phyloP scores from a whole-genome alignment of 2,329 filamentous ascomycete genomes.

The Westerdykella ornata region DNA sequence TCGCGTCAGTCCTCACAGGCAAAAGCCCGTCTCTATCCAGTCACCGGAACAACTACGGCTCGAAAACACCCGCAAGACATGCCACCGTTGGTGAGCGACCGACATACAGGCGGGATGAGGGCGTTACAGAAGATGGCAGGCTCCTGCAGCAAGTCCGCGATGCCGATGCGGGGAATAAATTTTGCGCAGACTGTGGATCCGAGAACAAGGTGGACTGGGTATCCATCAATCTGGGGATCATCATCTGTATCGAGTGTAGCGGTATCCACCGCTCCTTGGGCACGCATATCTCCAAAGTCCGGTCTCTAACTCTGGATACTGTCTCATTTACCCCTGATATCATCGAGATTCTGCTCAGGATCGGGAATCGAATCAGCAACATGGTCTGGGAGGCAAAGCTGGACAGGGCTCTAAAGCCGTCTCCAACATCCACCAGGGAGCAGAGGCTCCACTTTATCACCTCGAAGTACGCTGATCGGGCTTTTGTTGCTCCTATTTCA shows the following conservation, averaged over 20 bases:
- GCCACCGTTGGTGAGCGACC: constrained; percentile 89
- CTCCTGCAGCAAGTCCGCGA: constrained; percentile 81
- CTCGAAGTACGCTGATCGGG: constrained; percentile 80
- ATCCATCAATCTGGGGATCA: constrained; percentile 92
- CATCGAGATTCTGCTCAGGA: constrained; percentile 81
- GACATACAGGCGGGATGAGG: constrained; percentile 61
- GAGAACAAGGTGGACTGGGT: constrained; percentile 96
- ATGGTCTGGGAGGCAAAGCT: constrained; percentile 91
- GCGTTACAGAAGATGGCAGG: constrained; percentile 74
- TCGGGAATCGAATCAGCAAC: constrained; percentile 92
- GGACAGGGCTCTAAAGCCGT: constrained; percentile 66
- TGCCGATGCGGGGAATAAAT: constrained; percentile 83
- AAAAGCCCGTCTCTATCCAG: constrained; percentile 71
- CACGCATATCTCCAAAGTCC: constrained; percentile 95
- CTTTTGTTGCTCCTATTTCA: constrained; percentile 73
- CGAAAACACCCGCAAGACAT: constrained; percentile 65
- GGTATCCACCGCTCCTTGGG: constrained; percentile 94
- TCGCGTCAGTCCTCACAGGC: constrained; percentile 85
- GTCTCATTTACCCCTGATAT: constrained; percentile 96
- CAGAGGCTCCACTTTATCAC: constrained; percentile 93
- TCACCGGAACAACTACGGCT: constrained; percentile 45
- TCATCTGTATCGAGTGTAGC: constrained; percentile 96
- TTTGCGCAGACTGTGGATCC: constrained; percentile 91
- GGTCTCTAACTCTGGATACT: constrained; percentile 90
- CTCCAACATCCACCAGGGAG: constrained; percentile 72